phyloP scores from a whole-genome alignment of 2,329 filamentous ascomycete species.

The Trichoderma hamatum region DNA sequence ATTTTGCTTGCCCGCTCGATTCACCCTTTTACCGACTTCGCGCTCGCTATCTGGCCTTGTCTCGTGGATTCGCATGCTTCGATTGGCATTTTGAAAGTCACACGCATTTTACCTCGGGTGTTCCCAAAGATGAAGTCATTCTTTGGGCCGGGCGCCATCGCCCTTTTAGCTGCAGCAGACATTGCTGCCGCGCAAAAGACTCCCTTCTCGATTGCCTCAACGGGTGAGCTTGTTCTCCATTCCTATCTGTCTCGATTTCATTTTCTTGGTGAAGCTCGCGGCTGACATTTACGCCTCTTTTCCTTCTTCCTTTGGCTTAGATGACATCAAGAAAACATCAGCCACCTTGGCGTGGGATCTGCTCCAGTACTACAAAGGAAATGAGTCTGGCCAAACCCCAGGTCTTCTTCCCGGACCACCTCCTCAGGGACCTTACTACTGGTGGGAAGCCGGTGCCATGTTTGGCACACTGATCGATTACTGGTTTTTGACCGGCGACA shows the following conservation, averaged over 20 bases:
- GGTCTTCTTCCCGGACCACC: slow-evolving; percentile 55
- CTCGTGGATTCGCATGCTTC: not conserved
- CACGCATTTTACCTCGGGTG: not conserved
- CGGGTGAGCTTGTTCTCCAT: not conserved
- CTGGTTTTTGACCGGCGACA: slow-evolving; percentile 64
- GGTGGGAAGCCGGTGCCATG: slow-evolving; percentile 68
- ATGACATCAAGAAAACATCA: slow-evolving; percentile 45
- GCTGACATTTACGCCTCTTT: slow-evolving; percentile 18
- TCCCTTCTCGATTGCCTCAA: slow-evolving; percentile 15
- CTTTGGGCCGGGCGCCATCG: slow-evolving; percentile 18
- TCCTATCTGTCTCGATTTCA: not conserved
- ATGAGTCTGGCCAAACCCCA: slow-evolving; percentile 47
- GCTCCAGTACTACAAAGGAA: slow-evolving; percentile 52
- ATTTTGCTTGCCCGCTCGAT: not conserved
- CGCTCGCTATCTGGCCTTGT: not conserved
- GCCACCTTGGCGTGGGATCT: slow-evolving; percentile 48
- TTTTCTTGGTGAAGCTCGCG: slow-evolving; percentile 5
- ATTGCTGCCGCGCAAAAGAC: slow-evolving; percentile 17
- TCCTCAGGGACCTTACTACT: slow-evolving; percentile 58
- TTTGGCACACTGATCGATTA: slow-evolving; percentile 67
- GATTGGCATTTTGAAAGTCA: not conserved
- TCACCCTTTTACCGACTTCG: not conserved
- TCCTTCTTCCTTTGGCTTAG: slow-evolving; percentile 30
- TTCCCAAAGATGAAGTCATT: slow-evolving; percentile 16
- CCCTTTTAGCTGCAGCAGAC: slow-evolving; percentile 19